A percentile compares a stretch with the other conserved stretches of the same genome.
Evolutionary conservation across 192 early-diverging fungal genomes (phyloP).

Genomic region (Coemansia sp.): DNA sequence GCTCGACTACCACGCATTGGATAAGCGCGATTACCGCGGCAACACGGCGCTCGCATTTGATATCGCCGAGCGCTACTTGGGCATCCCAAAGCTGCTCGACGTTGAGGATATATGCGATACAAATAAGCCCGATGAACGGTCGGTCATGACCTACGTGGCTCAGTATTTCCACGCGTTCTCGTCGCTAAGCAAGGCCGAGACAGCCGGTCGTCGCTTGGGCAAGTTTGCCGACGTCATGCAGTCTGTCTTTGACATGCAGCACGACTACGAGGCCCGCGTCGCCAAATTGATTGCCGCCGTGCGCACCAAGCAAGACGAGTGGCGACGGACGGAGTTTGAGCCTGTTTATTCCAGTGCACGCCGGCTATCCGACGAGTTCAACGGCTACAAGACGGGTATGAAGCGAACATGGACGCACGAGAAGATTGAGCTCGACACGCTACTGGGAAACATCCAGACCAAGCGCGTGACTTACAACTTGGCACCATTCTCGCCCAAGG

Average conservation of each 20-base stretch:
- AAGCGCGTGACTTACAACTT: conserved; percentile 96
- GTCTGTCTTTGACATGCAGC: conserved; percentile 90
- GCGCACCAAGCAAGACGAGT: conserved; percentile 62
- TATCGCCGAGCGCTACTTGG: conserved; percentile 86
- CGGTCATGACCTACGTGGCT: conserved; percentile 98
- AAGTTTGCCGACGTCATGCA: conserved; percentile 90
- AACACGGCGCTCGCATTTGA: conserved; percentile 96
- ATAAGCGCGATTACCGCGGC: conserved; percentile 80
- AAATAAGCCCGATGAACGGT: conserved; percentile 92
- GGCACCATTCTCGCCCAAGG: conserved; percentile 79
- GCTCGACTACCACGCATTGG: conserved; percentile 83
- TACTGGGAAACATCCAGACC: conserved; percentile 95
- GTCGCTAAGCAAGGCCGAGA: conserved; percentile 76
- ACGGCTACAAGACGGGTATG: conserved; percentile 77
- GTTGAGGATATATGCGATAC: conserved; percentile 96
- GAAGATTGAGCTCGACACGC: conserved; percentile 86
- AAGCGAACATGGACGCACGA: conserved; percentile 92
- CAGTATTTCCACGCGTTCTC: conserved; percentile 99
- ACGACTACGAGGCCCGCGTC: conserved; percentile 91
- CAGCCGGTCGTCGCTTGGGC: conserved; percentile 89
- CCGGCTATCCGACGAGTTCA: conserved; percentile 72
- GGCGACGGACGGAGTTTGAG: conserved; percentile 67
- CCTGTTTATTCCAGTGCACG: conserved; percentile 79
- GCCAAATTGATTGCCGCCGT: conserved; percentile 72
- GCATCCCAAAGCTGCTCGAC: conserved; percentile 92